phyloP scores from a whole-genome alignment of 2,329 filamentous ascomycete species.

The Fusarium sp. region DNA sequence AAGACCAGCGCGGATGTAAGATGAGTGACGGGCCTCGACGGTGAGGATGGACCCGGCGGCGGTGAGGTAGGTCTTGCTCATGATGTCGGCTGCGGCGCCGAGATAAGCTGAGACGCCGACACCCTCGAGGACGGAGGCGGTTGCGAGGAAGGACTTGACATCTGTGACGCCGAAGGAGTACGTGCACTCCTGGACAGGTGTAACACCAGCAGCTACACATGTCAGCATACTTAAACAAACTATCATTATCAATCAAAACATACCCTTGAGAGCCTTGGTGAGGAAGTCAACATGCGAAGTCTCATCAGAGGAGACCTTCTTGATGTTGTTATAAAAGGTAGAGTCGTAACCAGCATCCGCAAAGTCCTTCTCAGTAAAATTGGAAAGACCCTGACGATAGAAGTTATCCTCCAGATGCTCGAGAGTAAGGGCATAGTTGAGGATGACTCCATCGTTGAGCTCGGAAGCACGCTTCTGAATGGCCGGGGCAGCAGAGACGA shows the following conservation, averaged over 20 bases:
- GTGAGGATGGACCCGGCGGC: conserved; percentile 72
- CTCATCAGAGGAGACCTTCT: conserved; percentile 67
- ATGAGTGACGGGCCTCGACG: conserved; percentile 72
- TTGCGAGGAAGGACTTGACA: conserved; percentile 68
- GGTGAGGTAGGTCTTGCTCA: conserved; percentile 66
- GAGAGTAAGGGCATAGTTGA: conserved; percentile 62
- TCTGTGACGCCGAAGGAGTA: conserved; percentile 71
- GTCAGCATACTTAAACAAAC: neutral
- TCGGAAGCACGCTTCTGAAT: conserved; percentile 26
- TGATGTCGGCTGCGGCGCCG: conserved; percentile 70
- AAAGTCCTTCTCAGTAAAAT: conserved; percentile 67
- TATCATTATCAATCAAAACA: no score
- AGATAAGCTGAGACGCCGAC: conserved; percentile 73
- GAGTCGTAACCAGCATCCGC: conserved; percentile 61
- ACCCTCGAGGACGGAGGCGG: conserved; percentile 73
- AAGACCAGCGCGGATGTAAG: conserved; percentile 66
- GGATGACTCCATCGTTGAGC: conserved; percentile 49
- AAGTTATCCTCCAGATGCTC: conserved; percentile 72
- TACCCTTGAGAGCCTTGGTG: conserved; percentile 38
- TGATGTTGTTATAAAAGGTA: conserved; percentile 68
- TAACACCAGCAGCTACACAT: conserved; percentile 54
- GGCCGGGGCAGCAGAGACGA: conserved; percentile 28
- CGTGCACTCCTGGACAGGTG: conserved; percentile 64
- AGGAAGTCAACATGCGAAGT: conserved; percentile 34
- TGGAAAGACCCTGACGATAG: conserved; percentile 69